Evolutionary conservation across 441 rosid genomes (phyloP), one percentile per base, ranked within the genome.

Genomic region (Gossypium schwendimanii): DNA sequence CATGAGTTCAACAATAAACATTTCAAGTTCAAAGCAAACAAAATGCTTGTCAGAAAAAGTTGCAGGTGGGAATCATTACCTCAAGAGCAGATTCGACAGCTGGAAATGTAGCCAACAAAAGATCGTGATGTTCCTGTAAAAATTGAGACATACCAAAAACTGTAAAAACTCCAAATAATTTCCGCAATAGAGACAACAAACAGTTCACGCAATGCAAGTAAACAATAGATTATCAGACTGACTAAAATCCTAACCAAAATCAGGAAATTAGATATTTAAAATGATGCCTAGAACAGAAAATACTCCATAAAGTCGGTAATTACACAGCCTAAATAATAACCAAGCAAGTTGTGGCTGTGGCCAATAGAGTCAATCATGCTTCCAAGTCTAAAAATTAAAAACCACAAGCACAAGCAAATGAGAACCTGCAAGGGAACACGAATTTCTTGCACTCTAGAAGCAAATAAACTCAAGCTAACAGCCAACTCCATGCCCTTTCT

Each of bases 401-500:
- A 5, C 21, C 21, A 53, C 55, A 67, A 47, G 26, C 41, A 39
- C 33, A 44, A 36, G 28, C 41, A 63, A 50, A 64, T 18, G 54
- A 44, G 41, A 84, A 95, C 99, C 99, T 95, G 98, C 85, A 95
- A 80, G 54, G 96, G 96, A 84, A 91, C 89, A 73, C 98, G 98
- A 69, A 93, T 91, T 86, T 95, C 99, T 84, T 93, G 99, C 83
- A 95, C 94, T 76, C 99, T 88, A 71, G 99, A 92, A 75, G 98
- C 91, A 91, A 95, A 95, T 79, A 95, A 90, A 85, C 98, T 95
- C 89, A 95, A 87, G 88, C 98, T 91, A 80, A 95, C 97, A 7
- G 99, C 98, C 79, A 93, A 81, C 82, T 95, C 99, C 99, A 95
- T 95, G 80, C 97, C 98, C 83, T 92, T 95, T 82, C 99, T 91